phyloP scores from a whole-genome alignment of 768 basidiomycete species.

The Rhodocollybia butyracea region DNA sequence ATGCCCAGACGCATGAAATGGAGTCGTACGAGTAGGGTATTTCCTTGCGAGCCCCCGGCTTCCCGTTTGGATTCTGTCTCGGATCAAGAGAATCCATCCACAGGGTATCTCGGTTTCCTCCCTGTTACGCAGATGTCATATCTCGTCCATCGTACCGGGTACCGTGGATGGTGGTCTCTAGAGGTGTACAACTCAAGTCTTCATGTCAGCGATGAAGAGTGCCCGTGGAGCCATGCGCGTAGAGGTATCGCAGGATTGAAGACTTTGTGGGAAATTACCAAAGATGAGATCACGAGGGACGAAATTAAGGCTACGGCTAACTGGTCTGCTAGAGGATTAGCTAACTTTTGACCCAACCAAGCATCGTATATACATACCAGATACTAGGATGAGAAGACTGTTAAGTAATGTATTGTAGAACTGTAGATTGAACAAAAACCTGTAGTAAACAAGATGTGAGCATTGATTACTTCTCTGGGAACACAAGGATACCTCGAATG shows the following conservation, averaged over 20 bases:
- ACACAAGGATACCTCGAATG: too few relatives aligned
- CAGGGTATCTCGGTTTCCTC: constrained; percentile 24
- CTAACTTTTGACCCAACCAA: too few relatives aligned
- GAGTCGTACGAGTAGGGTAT: constrained; percentile 34
- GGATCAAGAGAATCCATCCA: constrained; percentile 5
- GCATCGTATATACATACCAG: too few relatives aligned
- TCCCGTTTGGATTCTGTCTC: not conserved
- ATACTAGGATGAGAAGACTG: too few relatives aligned
- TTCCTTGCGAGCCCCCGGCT: constrained; percentile 28
- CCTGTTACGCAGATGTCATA: constrained; percentile 31
- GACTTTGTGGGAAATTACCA: constrained; percentile 15
- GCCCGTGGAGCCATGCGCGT: constrained; percentile 20
- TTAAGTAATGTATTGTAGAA: too few relatives aligned
- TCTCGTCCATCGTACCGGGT: constrained; percentile 28
- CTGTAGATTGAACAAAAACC: too few relatives aligned
- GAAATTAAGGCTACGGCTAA: too few relatives aligned
- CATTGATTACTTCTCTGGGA: too few relatives aligned
- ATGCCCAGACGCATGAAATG: constrained; percentile 29
- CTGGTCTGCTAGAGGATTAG: too few relatives aligned
- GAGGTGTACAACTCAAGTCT: constrained; percentile 36
- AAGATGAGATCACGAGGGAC: too few relatives aligned
- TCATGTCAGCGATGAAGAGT: constrained; percentile 15
- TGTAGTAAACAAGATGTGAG: too few relatives aligned
- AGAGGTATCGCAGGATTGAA: constrained; percentile 21
- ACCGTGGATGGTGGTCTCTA: constrained; percentile 31